phyloP scores from a whole-genome alignment of 2,329 filamentous ascomycete genomes.

The Epichloe scottii region DNA sequence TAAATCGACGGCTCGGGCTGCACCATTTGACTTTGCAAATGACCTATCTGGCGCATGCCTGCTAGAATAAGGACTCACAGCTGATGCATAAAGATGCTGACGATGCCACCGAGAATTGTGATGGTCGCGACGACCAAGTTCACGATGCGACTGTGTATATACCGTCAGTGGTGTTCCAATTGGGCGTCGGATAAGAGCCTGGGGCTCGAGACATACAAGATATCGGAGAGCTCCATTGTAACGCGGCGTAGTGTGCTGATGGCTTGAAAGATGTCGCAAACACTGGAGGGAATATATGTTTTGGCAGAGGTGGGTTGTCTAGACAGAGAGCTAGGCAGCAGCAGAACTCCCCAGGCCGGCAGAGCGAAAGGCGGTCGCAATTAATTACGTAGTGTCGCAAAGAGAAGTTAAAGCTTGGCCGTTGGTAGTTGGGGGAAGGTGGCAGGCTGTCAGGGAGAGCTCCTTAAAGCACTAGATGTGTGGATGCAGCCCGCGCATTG shows the following conservation, averaged over 20 bases:
- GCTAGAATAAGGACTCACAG: slow-evolving; percentile 37
- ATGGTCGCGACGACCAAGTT: slow-evolving; percentile 81
- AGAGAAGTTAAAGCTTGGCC: neutral
- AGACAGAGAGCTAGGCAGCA: slow-evolving; percentile 3
- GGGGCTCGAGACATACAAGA: slow-evolving; percentile 52
- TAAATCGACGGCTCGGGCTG: neutral
- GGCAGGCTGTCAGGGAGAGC: too few relatives aligned
- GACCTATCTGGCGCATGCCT: neutral
- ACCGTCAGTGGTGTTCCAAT: slow-evolving; percentile 20
- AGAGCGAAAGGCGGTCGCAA: neutral
- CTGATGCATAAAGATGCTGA: slow-evolving; percentile 50
- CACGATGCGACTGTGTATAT: slow-evolving; percentile 64
- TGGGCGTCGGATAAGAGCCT: neutral
- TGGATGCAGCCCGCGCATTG: too few relatives aligned
- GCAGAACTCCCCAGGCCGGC: neutral
- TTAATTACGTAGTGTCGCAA: slow-evolving; percentile 5
- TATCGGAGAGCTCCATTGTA: slow-evolving; percentile 82
- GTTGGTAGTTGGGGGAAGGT: neutral
- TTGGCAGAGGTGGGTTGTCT: neutral
- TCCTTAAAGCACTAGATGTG: too few relatives aligned
- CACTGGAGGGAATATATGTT: neutral
- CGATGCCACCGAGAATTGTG: slow-evolving; percentile 75
- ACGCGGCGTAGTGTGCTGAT: neutral
- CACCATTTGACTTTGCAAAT: neutral
- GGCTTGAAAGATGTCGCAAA: neutral